Percentiles rank a stretch among this genome's conserved stretches.
Evolutionary conservation across 352 stramenopile genomes (phyloP).

Genomic region (Pythium chondricola): DNA sequence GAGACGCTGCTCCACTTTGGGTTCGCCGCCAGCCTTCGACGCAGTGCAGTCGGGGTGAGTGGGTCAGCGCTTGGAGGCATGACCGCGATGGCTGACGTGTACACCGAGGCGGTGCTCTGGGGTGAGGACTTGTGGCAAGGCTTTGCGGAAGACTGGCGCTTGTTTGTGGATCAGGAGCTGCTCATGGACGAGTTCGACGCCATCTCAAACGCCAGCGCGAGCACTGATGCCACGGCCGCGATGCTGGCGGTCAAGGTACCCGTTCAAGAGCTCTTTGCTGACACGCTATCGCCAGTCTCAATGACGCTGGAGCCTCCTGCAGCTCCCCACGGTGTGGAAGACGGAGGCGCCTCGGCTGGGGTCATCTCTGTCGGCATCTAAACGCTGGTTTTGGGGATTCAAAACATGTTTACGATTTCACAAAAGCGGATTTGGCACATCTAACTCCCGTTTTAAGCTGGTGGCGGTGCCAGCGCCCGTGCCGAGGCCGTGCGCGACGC

Average conservation of each 20-base stretch:
- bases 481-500: no score
- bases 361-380: conserved; percentile 18
- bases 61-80: conserved; percentile 7
- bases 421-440: neutral
- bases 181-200: conserved; percentile 49
- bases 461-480: no score
- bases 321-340: no score
- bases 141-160: conserved; percentile 54
- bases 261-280: conserved; percentile 30
- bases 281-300: conserved; percentile 22
- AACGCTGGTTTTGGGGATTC: neutral
- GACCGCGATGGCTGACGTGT: conserved; percentile 15
- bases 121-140: conserved; percentile 41
- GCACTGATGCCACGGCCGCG: conserved; percentile 8
- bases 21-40: conserved; percentile 46
- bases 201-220: conserved; percentile 15
- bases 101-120: conserved; percentile 44
- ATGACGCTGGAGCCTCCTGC: conserved; percentile 6
- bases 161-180: conserved; percentile 45
- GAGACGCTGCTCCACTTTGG: conserved; percentile 64
- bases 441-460: no score
- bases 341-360: neutral
- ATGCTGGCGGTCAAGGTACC: conserved; percentile 25
- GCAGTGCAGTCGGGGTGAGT: neutral
- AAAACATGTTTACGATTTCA: neutral